Conservation (phyloP, 2,329 filamentous ascomycete species). For the Talaromyces atroroseus region DNA sequence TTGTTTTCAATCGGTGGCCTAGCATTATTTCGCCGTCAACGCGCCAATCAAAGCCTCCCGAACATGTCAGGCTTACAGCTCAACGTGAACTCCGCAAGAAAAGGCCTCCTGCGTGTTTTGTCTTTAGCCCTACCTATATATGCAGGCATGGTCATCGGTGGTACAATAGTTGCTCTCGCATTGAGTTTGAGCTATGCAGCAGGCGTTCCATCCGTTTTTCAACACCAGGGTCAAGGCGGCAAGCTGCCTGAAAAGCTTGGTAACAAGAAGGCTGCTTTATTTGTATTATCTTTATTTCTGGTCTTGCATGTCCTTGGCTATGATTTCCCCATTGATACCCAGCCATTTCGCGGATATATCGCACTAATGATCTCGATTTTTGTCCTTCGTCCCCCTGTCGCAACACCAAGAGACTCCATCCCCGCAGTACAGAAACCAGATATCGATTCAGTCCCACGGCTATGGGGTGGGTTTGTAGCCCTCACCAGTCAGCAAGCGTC, state of each 20-base stretch:
- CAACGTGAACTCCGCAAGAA: constrained; percentile 14
- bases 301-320: constrained; percentile 25
- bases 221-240: constrained; percentile 11
- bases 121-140: constrained; percentile 51
- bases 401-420: constrained; percentile 14
- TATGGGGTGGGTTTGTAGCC: constrained; percentile 6
- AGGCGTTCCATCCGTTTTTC: constrained; percentile 33
- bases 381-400: constrained; percentile 46
- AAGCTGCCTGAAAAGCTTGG: constrained; percentile 18
- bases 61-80: constrained; percentile 11
- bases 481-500: constrained; percentile 17
- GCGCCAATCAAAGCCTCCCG: constrained; percentile 11
- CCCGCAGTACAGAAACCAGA: constrained; percentile 15
- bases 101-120: constrained; percentile 30
- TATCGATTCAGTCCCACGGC: constrained; percentile 4
- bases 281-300: constrained; percentile 20
- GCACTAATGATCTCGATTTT: constrained; percentile 44
- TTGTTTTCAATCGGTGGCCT: constrained; percentile 27
- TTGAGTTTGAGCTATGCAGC: constrained; percentile 45
- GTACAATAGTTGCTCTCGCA: constrained; percentile 48
- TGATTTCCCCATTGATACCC: constrained; percentile 29
- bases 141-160: constrained; percentile 51
- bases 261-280: constrained; percentile 25
- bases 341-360: constrained; percentile 43
- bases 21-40: constrained; percentile 20